phyloP scores from a whole-genome alignment of 2,329 filamentous ascomycete genomes.

The Falciphora oryzae region DNA sequence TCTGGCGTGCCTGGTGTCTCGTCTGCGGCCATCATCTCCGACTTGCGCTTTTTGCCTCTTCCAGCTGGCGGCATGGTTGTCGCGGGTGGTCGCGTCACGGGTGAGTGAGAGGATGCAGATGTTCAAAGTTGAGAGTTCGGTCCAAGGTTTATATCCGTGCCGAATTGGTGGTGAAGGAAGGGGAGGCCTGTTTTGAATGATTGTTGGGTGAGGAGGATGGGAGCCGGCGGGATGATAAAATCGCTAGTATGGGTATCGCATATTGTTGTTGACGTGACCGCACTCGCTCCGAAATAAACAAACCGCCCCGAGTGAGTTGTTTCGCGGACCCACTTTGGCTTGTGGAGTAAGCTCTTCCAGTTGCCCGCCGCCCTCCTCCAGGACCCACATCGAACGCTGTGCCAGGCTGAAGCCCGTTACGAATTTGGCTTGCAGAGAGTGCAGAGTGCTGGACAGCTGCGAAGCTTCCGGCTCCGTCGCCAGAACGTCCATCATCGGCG shows the following conservation, averaged over 20 bases:
- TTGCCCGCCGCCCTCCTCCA: not conserved
- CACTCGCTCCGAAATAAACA: not conserved
- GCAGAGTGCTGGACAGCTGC: not conserved
- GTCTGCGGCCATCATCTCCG: constrained; percentile 28
- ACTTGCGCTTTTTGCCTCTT: constrained; percentile 41
- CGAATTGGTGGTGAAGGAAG: not conserved
- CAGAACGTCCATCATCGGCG: not conserved
- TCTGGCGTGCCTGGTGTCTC: constrained; percentile 19
- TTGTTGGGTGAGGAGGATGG: not conserved
- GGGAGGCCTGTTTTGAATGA: not conserved
- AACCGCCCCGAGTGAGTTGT: not conserved
- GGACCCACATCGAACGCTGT: not conserved
- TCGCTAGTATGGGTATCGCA: not conserved
- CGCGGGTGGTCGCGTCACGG: not conserved
- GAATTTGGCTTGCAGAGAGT: not conserved
- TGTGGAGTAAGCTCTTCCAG: not conserved
- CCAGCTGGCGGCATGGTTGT: constrained; percentile 37
- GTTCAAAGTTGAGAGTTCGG: not conserved
- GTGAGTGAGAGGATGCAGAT: not conserved
- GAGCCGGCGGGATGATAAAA: not conserved
- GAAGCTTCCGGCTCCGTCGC: too few species aligned
- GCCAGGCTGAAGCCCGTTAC: constrained; percentile 9
- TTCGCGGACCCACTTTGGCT: not conserved
- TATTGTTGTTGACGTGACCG: constrained; percentile 1
- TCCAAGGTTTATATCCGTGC: not conserved